A percentile compares a stretch with the other conserved stretches of the same genome.
These are phyloP conservation scores for Beauveria sp. DNA, from an alignment of 2,329 filamentous ascomycete genomes.

Conservation along the genomic window DNA sequence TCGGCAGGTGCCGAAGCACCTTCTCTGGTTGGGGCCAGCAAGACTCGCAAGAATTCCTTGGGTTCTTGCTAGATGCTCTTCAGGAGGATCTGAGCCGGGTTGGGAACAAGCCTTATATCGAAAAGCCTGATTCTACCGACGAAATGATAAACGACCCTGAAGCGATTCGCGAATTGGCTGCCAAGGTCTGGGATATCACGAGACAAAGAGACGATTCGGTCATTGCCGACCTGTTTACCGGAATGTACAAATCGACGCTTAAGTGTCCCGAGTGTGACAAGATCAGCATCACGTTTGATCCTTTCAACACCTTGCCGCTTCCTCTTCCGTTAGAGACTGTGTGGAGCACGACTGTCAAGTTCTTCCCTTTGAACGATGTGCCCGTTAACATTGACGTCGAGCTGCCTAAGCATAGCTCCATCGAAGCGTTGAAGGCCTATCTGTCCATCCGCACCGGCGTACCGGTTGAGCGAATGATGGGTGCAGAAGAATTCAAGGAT, in stretches of 20 bases:
- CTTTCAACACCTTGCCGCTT: constrained; percentile 89
- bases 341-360: constrained; percentile 69
- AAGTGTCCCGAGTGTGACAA: constrained; percentile 87
- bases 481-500: constrained; percentile 72
- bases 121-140: constrained; percentile 96
- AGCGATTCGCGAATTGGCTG: constrained; percentile 76
- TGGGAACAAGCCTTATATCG: constrained; percentile 91
- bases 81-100: constrained; percentile 94
- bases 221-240: constrained; percentile 90
- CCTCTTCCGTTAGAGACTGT: constrained; percentile 82
- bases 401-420: constrained; percentile 65
- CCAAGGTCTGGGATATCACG: constrained; percentile 86
- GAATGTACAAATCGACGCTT: constrained; percentile 96
- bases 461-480: constrained; percentile 60
- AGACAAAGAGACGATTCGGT: constrained; percentile 90
- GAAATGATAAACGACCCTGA: constrained; percentile 81
- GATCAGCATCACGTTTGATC: constrained; percentile 97
- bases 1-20: constrained; percentile 72
- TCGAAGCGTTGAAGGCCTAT: constrained; percentile 61
- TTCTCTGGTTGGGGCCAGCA: constrained; percentile 96
- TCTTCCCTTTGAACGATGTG: constrained; percentile 64
- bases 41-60: constrained; percentile 93
- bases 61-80: constrained; percentile 86
- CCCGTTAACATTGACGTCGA: constrained; percentile 72
- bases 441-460: constrained; percentile 62